These are phyloP conservation scores for Penicillium sp. DNA, from an alignment of 2,329 filamentous ascomycete genomes.

Conservation along the genomic window DNA sequence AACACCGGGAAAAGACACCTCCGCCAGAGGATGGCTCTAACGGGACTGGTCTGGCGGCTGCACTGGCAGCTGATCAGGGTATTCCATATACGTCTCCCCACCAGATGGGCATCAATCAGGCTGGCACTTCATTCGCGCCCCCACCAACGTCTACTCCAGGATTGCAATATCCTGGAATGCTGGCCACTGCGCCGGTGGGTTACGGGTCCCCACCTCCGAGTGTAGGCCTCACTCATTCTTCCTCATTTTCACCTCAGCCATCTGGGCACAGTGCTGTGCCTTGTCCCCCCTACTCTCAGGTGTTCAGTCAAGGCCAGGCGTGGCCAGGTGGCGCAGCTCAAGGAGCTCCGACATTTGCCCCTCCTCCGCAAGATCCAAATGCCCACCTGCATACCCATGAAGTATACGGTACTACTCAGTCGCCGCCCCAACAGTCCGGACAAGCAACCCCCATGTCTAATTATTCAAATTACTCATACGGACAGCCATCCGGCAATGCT, in stretches of 20 bases:
- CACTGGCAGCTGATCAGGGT: conserved; percentile 35
- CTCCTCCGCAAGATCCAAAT: conserved; percentile 20
- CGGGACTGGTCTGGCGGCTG: conserved; percentile 42
- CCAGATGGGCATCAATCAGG: conserved; percentile 15
- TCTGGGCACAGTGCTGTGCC: conserved; percentile 24
- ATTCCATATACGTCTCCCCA: conserved; percentile 28
- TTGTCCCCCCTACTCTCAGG: conserved; percentile 26
- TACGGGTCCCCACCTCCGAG: conserved; percentile 35
- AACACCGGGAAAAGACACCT: conserved; percentile 61
- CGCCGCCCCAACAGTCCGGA: conserved; percentile 14
- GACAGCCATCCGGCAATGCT: conserved; percentile 24
- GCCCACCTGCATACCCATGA: conserved; percentile 31
- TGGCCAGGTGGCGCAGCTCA: conserved; percentile 14
- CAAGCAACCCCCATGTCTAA: conserved; percentile 27
- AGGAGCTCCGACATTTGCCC: conserved; percentile 25
- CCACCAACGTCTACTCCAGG: conserved; percentile 17
- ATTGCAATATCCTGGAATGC: conserved; percentile 19
- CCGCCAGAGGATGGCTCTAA: conserved; percentile 52
- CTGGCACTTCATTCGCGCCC: conserved; percentile 18
- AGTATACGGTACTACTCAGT: conserved; percentile 19
- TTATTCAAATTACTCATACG: conserved; percentile 41
- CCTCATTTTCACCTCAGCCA: conserved; percentile 20
- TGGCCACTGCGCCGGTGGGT: conserved; percentile 13
- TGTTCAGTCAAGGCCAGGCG: conserved; percentile 15
- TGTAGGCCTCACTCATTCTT: conserved; percentile 25